Evolutionary conservation across 768 basidiomycete species (phyloP), one percentile per base, ranked within the genome.

Genomic region (Trametes maxima): DNA sequence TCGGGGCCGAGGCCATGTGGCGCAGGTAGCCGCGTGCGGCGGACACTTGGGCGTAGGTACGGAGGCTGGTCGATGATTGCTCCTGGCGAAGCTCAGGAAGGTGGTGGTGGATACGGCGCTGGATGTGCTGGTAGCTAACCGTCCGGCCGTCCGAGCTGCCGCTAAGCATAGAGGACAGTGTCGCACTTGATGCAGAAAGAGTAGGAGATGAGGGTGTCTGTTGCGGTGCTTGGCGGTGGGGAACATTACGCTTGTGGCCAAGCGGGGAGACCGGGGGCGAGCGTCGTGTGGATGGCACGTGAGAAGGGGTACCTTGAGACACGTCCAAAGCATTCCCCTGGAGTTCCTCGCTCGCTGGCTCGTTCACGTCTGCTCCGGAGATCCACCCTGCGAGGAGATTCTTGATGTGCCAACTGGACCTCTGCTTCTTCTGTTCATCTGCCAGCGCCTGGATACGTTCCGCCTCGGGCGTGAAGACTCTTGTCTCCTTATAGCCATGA

Each of bases 401-500:
- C 11, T 89, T 72, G 58, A 81, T 70, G 53, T 76, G 78, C 22
- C 74, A 74, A 25, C 75, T 43, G 37, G 47, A 63, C n/a, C 76
- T 55, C 67, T 73, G 10, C 68, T 52, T 70, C 69, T 61, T 62
- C 57, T 53, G 58, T 40, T 60, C 68, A 63, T 60, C 67, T 70
- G 61, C 60, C 54, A 64, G 36, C 24, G 71, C 70, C 17, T 75
- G 76, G 17, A 70, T 68, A 40, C 82, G 80, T 60, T 93, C 90
- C 4, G 81, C 77, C 73, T 94, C 92, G 8, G 94, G 94, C 0
- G 94, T 95, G 68, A 92, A 90, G 12, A 97, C 82, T 44, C 94
- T 83, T 3, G 93, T 95, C 70, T 96, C 94, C 72, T 93, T 94
- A 79, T 95, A 95, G 1, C 94, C 94, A 1, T 92, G 92, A 71